Percentiles rank a stretch among this genome's conserved stretches.
Conservation (phyloP, 306 rosid genomes). For the Bauhinia variegata region DNA sequence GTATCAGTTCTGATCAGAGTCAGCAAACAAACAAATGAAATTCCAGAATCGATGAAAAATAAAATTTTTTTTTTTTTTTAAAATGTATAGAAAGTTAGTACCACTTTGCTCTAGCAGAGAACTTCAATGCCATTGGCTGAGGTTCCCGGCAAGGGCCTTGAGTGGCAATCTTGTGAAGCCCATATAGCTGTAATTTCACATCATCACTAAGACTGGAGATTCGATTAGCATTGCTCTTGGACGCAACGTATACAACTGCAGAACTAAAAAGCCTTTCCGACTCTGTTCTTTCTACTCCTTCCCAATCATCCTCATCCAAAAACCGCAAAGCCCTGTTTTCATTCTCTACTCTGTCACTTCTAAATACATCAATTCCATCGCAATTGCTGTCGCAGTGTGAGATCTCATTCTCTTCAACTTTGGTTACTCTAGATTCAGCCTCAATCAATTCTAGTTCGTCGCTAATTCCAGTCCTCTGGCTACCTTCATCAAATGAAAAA, state of each 20-base stretch:
- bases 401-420: constrained; percentile 35
- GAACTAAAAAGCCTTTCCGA: constrained; percentile 63
- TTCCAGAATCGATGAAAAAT: not conserved
- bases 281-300: constrained; percentile 75
- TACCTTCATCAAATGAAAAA: constrained; percentile 33
- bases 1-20: not conserved
- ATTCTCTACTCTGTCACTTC: constrained; percentile 6
- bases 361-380: constrained; percentile 33
- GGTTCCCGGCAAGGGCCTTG: constrained; percentile 73
- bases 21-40: not conserved
- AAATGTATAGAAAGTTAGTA: constrained; percentile 35
- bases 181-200: constrained; percentile 57
- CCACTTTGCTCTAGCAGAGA: constrained; percentile 82
- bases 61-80: too few species aligned
- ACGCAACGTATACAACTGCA: constrained; percentile 56
- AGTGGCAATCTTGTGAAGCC: constrained; percentile 69
- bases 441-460: constrained; percentile 39
- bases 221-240: constrained; percentile 34
- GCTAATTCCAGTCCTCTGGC: constrained; percentile 6
- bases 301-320: constrained; percentile 80
- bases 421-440: constrained; percentile 4
- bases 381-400: constrained; percentile 26
- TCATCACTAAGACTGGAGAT: constrained; percentile 47
- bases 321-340: constrained; percentile 9
- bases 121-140: constrained; percentile 64